A percentile compares a stretch with the other conserved stretches of the same genome.
These are phyloP conservation scores for Pyrus bretschneideri DNA, from an alignment of 306 rosid species.

Conservation along the genomic window DNA sequence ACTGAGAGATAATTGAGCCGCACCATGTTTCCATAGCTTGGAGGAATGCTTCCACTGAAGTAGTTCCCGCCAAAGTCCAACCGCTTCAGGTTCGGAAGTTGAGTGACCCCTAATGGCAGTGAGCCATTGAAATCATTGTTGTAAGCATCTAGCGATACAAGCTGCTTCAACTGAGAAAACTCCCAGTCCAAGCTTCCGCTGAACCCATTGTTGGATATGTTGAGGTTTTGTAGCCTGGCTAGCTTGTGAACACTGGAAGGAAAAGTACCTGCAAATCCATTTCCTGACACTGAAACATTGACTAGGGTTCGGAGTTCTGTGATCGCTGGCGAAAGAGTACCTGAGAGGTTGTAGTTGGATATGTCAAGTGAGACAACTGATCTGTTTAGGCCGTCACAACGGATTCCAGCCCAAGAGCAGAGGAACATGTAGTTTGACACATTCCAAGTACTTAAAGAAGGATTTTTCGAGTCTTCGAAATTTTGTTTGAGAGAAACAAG, in stretches of 20 bases:
- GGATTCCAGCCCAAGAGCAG: constrained; percentile 73
- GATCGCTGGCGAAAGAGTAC: constrained; percentile 53
- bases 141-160: constrained; percentile 59
- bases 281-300: constrained; percentile 41
- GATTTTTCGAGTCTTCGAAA: constrained; percentile 31
- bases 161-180: constrained; percentile 32
- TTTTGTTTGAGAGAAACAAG: constrained; percentile 55
- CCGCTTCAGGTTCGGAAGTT: constrained; percentile 36
- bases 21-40: constrained; percentile 50
- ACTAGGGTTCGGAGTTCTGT: constrained; percentile 40
- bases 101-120: constrained; percentile 55
- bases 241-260: constrained; percentile 43
- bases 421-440: constrained; percentile 45
- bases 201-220: constrained; percentile 74
- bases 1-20: constrained; percentile 52
- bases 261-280: constrained; percentile 42
- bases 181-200: constrained; percentile 54
- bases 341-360: constrained; percentile 61
- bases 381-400: constrained; percentile 40
- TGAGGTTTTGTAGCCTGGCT: constrained; percentile 39
- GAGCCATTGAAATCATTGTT: constrained; percentile 63
- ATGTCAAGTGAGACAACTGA: constrained; percentile 59
- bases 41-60: constrained; percentile 58
- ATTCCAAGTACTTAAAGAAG: constrained; percentile 48
- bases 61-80: constrained; percentile 76